Conservation (phyloP, 805 yeast genomes). For the Zygoascus ofunaensis region DNA sequence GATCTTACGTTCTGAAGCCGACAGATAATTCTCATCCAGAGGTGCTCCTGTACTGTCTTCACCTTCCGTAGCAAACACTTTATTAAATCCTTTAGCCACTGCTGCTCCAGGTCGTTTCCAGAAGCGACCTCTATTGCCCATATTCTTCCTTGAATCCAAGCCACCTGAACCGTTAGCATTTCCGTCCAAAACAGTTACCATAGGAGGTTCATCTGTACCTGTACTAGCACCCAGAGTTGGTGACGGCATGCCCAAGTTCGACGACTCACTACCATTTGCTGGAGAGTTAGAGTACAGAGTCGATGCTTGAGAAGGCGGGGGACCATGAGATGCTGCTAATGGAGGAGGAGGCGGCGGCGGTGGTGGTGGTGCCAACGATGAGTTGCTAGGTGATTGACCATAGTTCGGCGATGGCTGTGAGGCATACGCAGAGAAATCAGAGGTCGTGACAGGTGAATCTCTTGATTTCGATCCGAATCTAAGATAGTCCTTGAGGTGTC, state of each 20-base stretch:
- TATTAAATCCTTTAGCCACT: slow-evolving; percentile 30
- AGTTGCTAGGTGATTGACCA: not conserved
- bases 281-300: not conserved
- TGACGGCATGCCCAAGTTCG: not conserved
- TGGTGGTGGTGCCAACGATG: not conserved
- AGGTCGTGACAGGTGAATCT: not conserved
- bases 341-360: slow-evolving; percentile 1
- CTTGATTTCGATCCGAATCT: not conserved
- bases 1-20: not conserved
- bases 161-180: slow-evolving; percentile 10
- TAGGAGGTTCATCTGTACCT: slow-evolving; percentile 18
- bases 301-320: not conserved
- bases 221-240: not conserved
- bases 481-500: slow-evolving; percentile 1
- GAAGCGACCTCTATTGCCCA: slow-evolving; percentile 18
- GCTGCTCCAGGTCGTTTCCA: slow-evolving; percentile 32
- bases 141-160: not conserved
- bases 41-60: not conserved
- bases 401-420: not conserved
- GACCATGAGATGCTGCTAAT: not conserved
- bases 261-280: not conserved
- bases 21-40: not conserved
- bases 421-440: not conserved
- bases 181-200: slow-evolving; percentile 23
- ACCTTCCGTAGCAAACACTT: slow-evolving; percentile 25